phyloP scores from a whole-genome alignment of 768 basidiomycete genomes.

The Exidia glandulosa region DNA sequence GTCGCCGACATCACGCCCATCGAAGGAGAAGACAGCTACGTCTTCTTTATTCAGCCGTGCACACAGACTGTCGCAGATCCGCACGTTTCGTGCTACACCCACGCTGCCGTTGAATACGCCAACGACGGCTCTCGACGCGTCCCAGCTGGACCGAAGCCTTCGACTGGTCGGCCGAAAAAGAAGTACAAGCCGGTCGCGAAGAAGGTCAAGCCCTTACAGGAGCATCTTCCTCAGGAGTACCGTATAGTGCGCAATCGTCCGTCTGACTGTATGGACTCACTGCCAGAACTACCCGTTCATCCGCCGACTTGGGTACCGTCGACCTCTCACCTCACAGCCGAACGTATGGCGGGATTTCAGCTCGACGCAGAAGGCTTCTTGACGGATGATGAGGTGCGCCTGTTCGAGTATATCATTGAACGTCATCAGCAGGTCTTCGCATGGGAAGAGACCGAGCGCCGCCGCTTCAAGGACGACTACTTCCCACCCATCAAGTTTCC shows the following conservation, averaged over 20 bases:
- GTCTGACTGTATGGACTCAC: constrained; percentile 5
- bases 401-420: no score
- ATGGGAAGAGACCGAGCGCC: constrained; percentile 27
- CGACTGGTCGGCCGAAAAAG: no score
- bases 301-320: constrained; percentile 6
- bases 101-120: no score
- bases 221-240: constrained; percentile 10
- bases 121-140: no score
- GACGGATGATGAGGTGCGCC: constrained; percentile 20
- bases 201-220: constrained; percentile 10
- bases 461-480: constrained; percentile 18
- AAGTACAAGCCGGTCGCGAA: constrained; percentile 15
- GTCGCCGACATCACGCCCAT: no score
- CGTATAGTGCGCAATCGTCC: constrained; percentile 8
- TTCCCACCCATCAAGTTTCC: constrained; percentile 25
- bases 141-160: no score
- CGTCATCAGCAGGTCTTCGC: constrained; percentile 28
- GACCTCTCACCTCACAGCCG: constrained; percentile 8
- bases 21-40: no score
- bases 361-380: constrained; percentile 17
- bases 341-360: constrained; percentile 8
- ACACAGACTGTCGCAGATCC: no score
- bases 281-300: constrained; percentile 3
- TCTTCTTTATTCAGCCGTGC: no score
- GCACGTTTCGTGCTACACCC: no score